phyloP scores from a whole-genome alignment of 2,329 filamentous ascomycete species.

The Phyllosticta citriasiana region DNA sequence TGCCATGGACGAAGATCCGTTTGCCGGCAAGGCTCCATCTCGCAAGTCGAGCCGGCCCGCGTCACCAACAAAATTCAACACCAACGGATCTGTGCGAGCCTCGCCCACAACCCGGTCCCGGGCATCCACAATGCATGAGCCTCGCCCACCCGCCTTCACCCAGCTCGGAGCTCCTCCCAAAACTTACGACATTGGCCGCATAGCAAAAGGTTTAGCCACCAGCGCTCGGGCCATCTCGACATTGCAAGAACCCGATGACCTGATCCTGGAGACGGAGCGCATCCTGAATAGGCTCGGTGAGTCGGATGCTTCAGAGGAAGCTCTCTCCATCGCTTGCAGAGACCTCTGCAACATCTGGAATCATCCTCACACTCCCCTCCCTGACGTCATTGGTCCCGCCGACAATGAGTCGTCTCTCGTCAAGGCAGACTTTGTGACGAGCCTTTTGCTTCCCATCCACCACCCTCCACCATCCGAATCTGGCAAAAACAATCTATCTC shows the following conservation, averaged over 20 bases:
- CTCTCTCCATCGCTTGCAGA: conserved; percentile 20
- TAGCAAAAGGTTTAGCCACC: conserved; percentile 60
- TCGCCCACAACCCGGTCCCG: conserved; percentile 14
- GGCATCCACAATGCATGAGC: conserved; percentile 18
- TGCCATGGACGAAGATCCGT: conserved; percentile 21
- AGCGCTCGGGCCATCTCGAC: conserved; percentile 44
- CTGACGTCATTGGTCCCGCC: conserved; percentile 12
- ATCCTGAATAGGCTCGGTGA: conserved; percentile 41
- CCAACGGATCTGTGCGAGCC: conserved; percentile 19
- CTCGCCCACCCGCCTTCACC: conserved; percentile 2
- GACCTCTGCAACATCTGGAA: conserved; percentile 34
- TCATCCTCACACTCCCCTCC: conserved; percentile 44
- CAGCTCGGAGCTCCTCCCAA: conserved; percentile 24
- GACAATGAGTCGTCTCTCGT: conserved; percentile 51
- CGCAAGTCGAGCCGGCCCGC: conserved; percentile 7
- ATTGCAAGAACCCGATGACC: conserved; percentile 57
- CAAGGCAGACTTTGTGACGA: conserved; percentile 71
- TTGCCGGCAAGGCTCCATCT: conserved; percentile 1
- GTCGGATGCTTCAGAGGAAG: conserved; percentile 20
- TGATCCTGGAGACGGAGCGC: conserved; percentile 68
- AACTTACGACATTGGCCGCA: conserved; percentile 55
- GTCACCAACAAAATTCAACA: conserved; percentile 28
- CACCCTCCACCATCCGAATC: conserved; percentile 47
- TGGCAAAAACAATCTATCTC: conserved; percentile 14
- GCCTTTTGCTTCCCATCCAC: conserved; percentile 67